These are phyloP conservation scores for Amanita subjunquillea DNA, from an alignment of 768 basidiomycete genomes.

Conservation along the genomic window DNA sequence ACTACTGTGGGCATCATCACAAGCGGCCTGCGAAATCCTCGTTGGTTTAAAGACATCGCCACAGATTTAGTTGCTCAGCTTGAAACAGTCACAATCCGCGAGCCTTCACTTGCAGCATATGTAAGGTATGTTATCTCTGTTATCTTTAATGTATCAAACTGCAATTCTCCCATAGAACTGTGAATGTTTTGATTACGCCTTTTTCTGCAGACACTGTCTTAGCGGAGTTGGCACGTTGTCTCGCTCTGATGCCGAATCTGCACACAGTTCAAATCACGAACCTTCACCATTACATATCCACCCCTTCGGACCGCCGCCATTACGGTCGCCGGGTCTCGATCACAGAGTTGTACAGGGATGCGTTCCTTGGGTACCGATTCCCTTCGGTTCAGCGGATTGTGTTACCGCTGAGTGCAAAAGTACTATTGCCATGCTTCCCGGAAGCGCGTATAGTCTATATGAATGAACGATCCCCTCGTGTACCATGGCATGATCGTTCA, in stretches of 20 bases:
- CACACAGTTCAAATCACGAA: slow-evolving; percentile 11
- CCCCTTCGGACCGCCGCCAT: not conserved
- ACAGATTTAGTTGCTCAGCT: slow-evolving; percentile 11
- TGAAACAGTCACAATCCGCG: slow-evolving; percentile 15
- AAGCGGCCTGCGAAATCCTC: not conserved
- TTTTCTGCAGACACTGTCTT: slow-evolving; percentile 8
- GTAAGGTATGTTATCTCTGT: slow-evolving; percentile 9
- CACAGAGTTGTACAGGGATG: not conserved
- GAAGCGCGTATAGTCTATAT: not conserved
- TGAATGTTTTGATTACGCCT: slow-evolving; percentile 11
- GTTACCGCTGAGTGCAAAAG: not conserved
- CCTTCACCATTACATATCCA: not conserved
- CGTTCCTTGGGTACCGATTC: not conserved
- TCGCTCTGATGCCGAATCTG: slow-evolving; percentile 14
- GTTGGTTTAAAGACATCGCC: slow-evolving; percentile 6
- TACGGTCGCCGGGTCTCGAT: too few species aligned
- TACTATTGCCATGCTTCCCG: not conserved
- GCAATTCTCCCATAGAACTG: slow-evolving; percentile 4
- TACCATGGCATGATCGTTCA: too few species aligned
- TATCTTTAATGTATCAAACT: not conserved
- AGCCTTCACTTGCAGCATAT: slow-evolving; percentile 11
- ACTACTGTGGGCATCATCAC: not conserved
- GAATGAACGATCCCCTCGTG: not conserved
- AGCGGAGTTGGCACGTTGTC: slow-evolving; percentile 14
- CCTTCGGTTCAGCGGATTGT: not conserved